Conservation (phyloP, 768 basidiomycete species). For the Daedalea quercina region DNA sequence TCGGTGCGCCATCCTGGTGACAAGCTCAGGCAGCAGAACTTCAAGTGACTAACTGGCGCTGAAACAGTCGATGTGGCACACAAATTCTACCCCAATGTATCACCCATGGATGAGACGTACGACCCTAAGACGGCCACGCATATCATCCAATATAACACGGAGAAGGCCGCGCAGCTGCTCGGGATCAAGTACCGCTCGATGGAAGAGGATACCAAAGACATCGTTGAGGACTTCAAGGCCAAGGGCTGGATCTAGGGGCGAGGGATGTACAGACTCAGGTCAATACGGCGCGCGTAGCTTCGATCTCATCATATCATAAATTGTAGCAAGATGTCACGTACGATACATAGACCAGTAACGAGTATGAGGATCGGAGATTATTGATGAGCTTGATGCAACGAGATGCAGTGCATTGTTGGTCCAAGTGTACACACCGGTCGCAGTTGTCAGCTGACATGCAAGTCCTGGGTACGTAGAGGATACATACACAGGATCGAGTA, state of each 20-base stretch:
- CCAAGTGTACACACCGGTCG: too few species aligned
- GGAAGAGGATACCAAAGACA: constrained; percentile 15
- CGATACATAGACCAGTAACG: too few species aligned
- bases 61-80: constrained; percentile 6
- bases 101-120: constrained; percentile 4
- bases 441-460: too few species aligned
- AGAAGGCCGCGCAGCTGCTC: constrained; percentile 24
- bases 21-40: neutral
- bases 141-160: constrained; percentile 24
- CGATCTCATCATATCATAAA: too few species aligned
- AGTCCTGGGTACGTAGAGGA: too few species aligned
- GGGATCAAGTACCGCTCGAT: constrained; percentile 16
- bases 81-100: constrained; percentile 4
- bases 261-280: neutral
- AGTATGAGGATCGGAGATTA: too few species aligned
- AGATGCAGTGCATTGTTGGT: too few species aligned
- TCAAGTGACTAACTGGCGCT: neutral
- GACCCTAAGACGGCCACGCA: constrained; percentile 19
- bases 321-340: too few species aligned
- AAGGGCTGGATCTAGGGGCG: constrained; percentile 13
- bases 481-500: too few species aligned
- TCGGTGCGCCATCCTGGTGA: constrained; percentile 3
- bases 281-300: too few species aligned
- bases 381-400: too few species aligned
- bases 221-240: constrained; percentile 16